These are phyloP conservation scores for Eimeria praecox DNA, from an alignment of 169 alveolate species.

Conservation along the genomic window DNA sequence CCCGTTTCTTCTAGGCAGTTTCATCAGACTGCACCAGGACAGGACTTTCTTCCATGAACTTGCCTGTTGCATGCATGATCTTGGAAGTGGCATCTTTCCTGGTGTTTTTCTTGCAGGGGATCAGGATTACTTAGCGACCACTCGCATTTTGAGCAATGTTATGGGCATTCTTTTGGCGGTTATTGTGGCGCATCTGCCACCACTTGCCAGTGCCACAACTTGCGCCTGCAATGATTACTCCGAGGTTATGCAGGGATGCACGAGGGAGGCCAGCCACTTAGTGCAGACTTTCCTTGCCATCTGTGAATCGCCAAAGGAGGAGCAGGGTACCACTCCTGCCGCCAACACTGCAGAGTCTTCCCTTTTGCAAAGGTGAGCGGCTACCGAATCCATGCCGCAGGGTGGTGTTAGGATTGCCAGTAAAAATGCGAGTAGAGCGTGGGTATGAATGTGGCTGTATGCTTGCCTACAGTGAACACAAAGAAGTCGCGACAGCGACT, in stretches of 20 bases:
- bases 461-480: slow-evolving; percentile 7
- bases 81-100: not conserved
- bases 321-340: not conserved
- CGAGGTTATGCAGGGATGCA: slow-evolving; percentile 50
- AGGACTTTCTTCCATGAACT: not conserved
- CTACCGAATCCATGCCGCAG: not conserved
- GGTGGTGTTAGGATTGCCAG: not conserved
- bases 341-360: not conserved
- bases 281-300: slow-evolving; percentile 19
- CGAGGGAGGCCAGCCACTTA: slow-evolving; percentile 34
- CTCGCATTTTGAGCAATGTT: slow-evolving; percentile 67
- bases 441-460: not conserved
- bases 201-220: slow-evolving; percentile 58
- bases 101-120: slow-evolving; percentile 63
- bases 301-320: slow-evolving; percentile 18
- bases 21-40: not conserved
- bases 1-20: not conserved
- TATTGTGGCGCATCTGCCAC: slow-evolving; percentile 73
- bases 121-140: slow-evolving; percentile 56
- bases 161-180: slow-evolving; percentile 76
- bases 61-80: not conserved
- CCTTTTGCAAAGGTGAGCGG: not conserved
- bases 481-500: slow-evolving; percentile 13
- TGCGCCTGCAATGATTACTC: slow-evolving; percentile 26
- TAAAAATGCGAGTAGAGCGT: not conserved